Base-by-base conservation (phyloP, 768 basidiomycete genomes). In the Serendipita vermifera region DNA sequence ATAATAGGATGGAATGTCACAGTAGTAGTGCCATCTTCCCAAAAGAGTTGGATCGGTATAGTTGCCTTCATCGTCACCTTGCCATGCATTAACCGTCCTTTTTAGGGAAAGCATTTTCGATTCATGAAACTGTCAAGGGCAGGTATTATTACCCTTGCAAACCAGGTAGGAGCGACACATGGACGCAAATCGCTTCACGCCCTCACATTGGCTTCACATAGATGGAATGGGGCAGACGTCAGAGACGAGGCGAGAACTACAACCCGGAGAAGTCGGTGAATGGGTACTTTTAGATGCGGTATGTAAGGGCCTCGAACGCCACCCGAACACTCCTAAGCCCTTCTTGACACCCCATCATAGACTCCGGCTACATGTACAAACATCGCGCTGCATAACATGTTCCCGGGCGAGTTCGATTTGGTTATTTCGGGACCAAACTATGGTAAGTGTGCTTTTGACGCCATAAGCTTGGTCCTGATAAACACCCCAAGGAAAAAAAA, bases 311-410 rank as follows among this genome's bases (percentile, higher is more conserved):
- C 29, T 56, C 61, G 40, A 41, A 43, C 26, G 26, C 43, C 53
- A 6, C 58, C 48, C 24, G 29, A 5, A 5, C 14, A 60, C 40
- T 48, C 54, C 54, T 59, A 20, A 54, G 56, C 46, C 26, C 27
- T 26, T 15, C 11, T 51, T n/a, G 27, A 57, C 26, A 33, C 40
- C 36, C 39, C 57, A 3, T 48, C n/a, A 17, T 59, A 87, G 86
- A 91, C 89, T 7, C 88, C 93, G 3, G 90, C 92, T 3, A 87
- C 93, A 11, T 96, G 93, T 65, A 75, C 87, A 2, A 96, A 94
- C 63, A 82, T 97, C 58, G 90, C 80, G 2, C 71, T 97, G 38
- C 87, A 94, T 68, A 97, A 97, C 63, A 63, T 97, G 6, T 93
- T 83, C 66, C 83, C 82, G 2, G 83, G 77, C 33, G 70, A 87